A percentile compares a stretch with the other conserved stretches of the same genome.
Evolutionary conservation across 1,139 yeast species (phyloP).

Genomic region (Yamadazyma jaroonii): DNA sequence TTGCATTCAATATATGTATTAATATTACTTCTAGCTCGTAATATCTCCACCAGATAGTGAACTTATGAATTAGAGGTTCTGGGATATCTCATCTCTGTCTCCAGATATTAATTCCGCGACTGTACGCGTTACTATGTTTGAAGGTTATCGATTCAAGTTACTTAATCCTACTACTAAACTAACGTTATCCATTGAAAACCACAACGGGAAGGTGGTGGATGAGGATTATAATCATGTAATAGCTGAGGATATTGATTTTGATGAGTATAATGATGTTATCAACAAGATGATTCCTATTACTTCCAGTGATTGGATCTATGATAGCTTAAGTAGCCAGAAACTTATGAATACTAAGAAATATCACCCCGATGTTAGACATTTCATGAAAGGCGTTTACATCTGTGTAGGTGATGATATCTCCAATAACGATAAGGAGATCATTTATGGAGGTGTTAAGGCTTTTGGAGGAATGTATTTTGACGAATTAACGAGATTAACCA

Average conservation of each 20-base stretch:
- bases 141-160: slow-evolving; percentile 23
- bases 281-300: slow-evolving; percentile 68
- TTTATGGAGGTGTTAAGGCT: slow-evolving; percentile 64
- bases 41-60: no score
- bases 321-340: slow-evolving; percentile 42
- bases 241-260: slow-evolving; percentile 51
- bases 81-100: background rate
- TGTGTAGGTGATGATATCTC: slow-evolving; percentile 60
- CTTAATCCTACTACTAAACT: slow-evolving; percentile 29
- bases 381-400: slow-evolving; percentile 60
- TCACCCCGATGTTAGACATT: slow-evolving; percentile 68
- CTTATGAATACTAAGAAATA: slow-evolving; percentile 50
- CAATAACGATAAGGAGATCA: slow-evolving; percentile 59
- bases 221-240: slow-evolving; percentile 48
- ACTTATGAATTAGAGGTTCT: no score
- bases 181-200: slow-evolving; percentile 16
- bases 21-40: slow-evolving; percentile 3
- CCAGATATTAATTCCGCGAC: background rate
- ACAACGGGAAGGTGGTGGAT: slow-evolving; percentile 22
- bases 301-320: slow-evolving; percentile 60
- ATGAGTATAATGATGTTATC: slow-evolving; percentile 50
- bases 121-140: slow-evolving; percentile 16
- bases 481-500: slow-evolving; percentile 64
- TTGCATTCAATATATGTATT: slow-evolving; percentile 8
- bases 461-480: slow-evolving; percentile 75